phyloP scores from a whole-genome alignment of 139 green algal species.

The Picochlorum sp. region DNA sequence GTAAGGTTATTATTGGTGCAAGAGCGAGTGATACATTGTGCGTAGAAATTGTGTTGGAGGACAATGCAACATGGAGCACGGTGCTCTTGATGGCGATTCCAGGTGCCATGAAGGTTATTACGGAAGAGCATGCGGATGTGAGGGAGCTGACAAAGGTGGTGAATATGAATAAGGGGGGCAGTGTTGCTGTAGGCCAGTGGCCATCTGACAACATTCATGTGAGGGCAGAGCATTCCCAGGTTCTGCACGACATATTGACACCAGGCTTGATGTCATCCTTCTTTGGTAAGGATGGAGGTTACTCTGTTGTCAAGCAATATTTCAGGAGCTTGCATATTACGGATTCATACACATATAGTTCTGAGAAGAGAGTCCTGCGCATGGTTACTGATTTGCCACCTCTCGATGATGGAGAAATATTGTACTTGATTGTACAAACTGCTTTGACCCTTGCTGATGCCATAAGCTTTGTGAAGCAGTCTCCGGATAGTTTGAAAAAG shows the following conservation, averaged over 20 bases:
- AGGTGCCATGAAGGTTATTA: slow-evolving; percentile 11
- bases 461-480: slow-evolving; percentile 14
- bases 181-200: neutral
- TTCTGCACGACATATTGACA: slow-evolving; percentile 3
- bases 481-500: slow-evolving; percentile 19
- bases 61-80: slow-evolving; percentile 22
- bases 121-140: slow-evolving; percentile 12
- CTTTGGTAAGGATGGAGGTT: slow-evolving; percentile 11
- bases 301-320: slow-evolving; percentile 11
- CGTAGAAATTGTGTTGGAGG: slow-evolving; percentile 37
- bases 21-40: slow-evolving; percentile 16
- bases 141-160: slow-evolving; percentile 2
- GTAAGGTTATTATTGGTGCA: neutral
- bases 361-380: slow-evolving; percentile 8
- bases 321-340: slow-evolving; percentile 19
- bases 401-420: neutral
- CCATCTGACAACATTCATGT: neutral
- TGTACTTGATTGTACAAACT: slow-evolving; percentile 7
- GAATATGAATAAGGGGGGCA: slow-evolving; percentile 8
- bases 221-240: neutral
- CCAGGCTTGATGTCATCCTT: slow-evolving; percentile 9
- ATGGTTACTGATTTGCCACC: slow-evolving; percentile 28
- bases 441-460: slow-evolving; percentile 13
- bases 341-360: slow-evolving; percentile 27
- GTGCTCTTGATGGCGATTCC: slow-evolving; percentile 27